phyloP scores from a whole-genome alignment of 2,329 filamentous ascomycete species.

The Fusarium protoensiforme region DNA sequence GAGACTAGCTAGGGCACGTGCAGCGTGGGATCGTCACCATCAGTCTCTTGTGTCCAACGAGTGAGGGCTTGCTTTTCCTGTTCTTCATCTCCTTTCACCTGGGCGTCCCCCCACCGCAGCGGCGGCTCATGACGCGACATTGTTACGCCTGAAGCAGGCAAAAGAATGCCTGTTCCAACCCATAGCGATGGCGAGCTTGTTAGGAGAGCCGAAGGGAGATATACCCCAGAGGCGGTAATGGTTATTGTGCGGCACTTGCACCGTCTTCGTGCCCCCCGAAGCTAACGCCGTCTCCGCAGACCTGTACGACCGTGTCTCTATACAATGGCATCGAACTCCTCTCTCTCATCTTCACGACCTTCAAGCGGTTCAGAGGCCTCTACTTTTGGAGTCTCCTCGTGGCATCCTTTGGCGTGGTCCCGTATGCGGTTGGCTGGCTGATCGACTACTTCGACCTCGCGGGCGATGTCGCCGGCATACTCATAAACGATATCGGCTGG shows the following conservation, averaged over 20 bases:
- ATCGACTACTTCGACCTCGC: slow-evolving; percentile 23
- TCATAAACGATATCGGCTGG: slow-evolving; percentile 29
- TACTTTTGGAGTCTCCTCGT: slow-evolving; percentile 30
- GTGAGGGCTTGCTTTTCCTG: not conserved
- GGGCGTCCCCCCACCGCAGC: not conserved
- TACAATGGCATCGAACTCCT: slow-evolving; percentile 32
- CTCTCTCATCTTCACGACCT: slow-evolving; percentile 30
- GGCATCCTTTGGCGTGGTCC: slow-evolving; percentile 22
- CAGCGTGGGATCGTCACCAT: not conserved
- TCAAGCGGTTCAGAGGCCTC: slow-evolving; percentile 18
- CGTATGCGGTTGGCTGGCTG: slow-evolving; percentile 27
- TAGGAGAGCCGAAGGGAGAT: slow-evolving; percentile 5
- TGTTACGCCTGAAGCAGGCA: slow-evolving; percentile 9
- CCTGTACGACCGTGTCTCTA: slow-evolving; percentile 23
- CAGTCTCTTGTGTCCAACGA: not conserved
- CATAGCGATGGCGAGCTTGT: slow-evolving; percentile 11
- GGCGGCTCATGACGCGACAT: slow-evolving; percentile 15
- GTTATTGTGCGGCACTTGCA: slow-evolving; percentile 24
- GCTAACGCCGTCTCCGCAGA: not conserved
- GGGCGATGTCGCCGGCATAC: slow-evolving; percentile 5
- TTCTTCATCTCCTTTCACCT: not conserved
- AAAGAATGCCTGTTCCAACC: slow-evolving; percentile 15
- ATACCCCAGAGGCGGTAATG: slow-evolving; percentile 27
- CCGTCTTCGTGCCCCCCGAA: not conserved
- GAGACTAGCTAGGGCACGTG: slow-evolving; percentile 4